A percentile compares a stretch with the other conserved stretches of the same genome.
phyloP scores from a whole-genome alignment of 1,284 basidiomycete genomes.

The Anthracocystis panici-leucophaei region DNA sequence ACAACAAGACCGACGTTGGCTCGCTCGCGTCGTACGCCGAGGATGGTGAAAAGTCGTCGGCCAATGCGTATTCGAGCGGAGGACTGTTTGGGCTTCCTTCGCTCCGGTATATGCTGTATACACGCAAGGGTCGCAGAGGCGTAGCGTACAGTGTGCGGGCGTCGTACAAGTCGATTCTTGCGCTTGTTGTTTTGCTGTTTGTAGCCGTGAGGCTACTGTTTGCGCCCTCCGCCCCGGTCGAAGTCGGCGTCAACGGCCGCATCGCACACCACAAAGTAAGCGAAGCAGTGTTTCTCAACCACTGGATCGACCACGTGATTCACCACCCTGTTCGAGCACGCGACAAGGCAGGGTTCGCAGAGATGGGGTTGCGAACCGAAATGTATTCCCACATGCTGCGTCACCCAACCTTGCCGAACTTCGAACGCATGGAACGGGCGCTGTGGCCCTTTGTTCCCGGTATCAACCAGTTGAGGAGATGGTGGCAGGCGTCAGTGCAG shows the following conservation, averaged over 20 bases:
- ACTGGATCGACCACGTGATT: slow-evolving; percentile 49
- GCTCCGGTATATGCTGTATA: slow-evolving; percentile 24
- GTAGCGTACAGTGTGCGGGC: slow-evolving; percentile 2
- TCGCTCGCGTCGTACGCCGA: slow-evolving; percentile 18
- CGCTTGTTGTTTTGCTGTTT: slow-evolving; percentile 18
- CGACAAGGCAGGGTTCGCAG: slow-evolving; percentile 49
- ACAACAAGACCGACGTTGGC: slow-evolving; percentile 22
- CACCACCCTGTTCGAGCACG: slow-evolving; percentile 45
- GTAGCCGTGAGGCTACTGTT: slow-evolving; percentile 14
- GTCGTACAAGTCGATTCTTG: slow-evolving; percentile 18
- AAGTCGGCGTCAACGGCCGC: slow-evolving; percentile 30
- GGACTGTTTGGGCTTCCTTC: slow-evolving; percentile 9
- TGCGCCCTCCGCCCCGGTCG: slow-evolving; percentile 10
- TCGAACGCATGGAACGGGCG: slow-evolving; percentile 49
- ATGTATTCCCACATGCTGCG: slow-evolving; percentile 54
- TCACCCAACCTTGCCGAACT: slow-evolving; percentile 38
- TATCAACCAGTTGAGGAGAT: slow-evolving; percentile 46
- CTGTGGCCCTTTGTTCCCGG: slow-evolving; percentile 54
- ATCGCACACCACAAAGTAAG: slow-evolving; percentile 19
- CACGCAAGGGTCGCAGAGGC: slow-evolving; percentile 23
- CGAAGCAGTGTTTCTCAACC: slow-evolving; percentile 45
- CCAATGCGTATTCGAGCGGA: background rate
- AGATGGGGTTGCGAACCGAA: slow-evolving; percentile 52
- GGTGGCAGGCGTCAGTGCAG: slow-evolving; percentile 43
- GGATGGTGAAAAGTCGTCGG: background rate